phyloP scores from a whole-genome alignment of 1,284 basidiomycete genomes.

The Termitomyces sp. region DNA sequence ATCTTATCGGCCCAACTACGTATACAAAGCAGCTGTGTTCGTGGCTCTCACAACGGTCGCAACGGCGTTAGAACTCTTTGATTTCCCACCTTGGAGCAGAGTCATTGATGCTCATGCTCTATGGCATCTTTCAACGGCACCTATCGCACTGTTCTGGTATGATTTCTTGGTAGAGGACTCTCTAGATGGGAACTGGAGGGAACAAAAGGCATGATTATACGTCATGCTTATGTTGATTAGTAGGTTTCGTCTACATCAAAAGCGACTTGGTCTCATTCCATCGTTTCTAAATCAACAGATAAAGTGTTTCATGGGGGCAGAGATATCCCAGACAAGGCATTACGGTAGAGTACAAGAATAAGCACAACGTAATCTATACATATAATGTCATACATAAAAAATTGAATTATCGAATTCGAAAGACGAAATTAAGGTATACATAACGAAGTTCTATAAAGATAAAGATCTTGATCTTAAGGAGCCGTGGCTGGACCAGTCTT shows the following conservation, averaged over 20 bases:
- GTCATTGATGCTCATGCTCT: slow-evolving; percentile 90
- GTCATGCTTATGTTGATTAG: not conserved
- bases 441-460: not conserved
- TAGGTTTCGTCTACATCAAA: not conserved
- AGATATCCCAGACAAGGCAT: not conserved
- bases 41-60: slow-evolving; percentile 72
- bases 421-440: not conserved
- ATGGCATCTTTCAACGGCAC: slow-evolving; percentile 90
- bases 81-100: slow-evolving; percentile 80
- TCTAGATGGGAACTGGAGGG: slow-evolving; percentile 50
- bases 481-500: slow-evolving; percentile 23
- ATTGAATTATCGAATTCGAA: not conserved
- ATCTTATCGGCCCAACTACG: slow-evolving; percentile 51
- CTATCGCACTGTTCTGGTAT: slow-evolving; percentile 83
- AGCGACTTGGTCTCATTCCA: not conserved
- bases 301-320: not conserved
- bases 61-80: slow-evolving; percentile 83
- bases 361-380: not conserved
- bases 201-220: slow-evolving; percentile 16
- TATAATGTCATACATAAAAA: not conserved
- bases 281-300: not conserved
- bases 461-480: not conserved
- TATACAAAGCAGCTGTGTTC: slow-evolving; percentile 52
- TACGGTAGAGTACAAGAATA: not conserved
- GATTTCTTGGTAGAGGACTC: slow-evolving; percentile 71